phyloP scores from a whole-genome alignment of 768 basidiomycete species.

The Cystobasidiopsis lactophilus region DNA sequence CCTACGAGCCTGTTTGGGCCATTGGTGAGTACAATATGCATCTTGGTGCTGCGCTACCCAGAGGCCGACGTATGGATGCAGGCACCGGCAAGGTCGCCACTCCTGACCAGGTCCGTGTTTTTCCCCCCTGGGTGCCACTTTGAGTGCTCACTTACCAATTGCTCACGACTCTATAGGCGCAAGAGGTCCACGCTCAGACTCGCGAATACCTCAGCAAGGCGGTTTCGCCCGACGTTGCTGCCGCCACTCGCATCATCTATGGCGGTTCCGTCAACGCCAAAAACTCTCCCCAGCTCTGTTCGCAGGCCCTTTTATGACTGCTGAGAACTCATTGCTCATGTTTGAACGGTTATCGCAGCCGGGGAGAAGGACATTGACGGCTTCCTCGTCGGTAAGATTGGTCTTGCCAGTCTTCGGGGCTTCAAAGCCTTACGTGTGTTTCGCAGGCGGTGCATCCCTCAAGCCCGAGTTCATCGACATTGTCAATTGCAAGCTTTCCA shows the following conservation, averaged over 20 bases:
- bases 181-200: slow-evolving; percentile 68
- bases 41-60: no score
- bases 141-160: no score
- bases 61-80: background rate
- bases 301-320: slow-evolving; percentile 21
- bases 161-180: slow-evolving; percentile 57
- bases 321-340: background rate
- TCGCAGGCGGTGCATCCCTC: slow-evolving; percentile 58
- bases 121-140: background rate
- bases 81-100: slow-evolving; percentile 80
- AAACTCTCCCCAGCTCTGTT: slow-evolving; percentile 72
- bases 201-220: slow-evolving; percentile 45
- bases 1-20: slow-evolving; percentile 96
- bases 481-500: background rate
- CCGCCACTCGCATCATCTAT: slow-evolving; percentile 67
- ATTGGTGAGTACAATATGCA: slow-evolving; percentile 36
- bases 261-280: slow-evolving; percentile 80
- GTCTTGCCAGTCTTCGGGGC: slow-evolving; percentile 20
- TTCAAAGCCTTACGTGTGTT: background rate
- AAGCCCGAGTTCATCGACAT: slow-evolving; percentile 48
- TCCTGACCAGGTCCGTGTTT: slow-evolving; percentile 27
- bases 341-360: slow-evolving; percentile 30
- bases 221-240: slow-evolving; percentile 48
- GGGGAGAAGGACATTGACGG: slow-evolving; percentile 70
- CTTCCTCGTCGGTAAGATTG: slow-evolving; percentile 57